Evolutionary conservation across 148 eudicot species (phyloP).

Genomic region (Cornus suecica): DNA sequence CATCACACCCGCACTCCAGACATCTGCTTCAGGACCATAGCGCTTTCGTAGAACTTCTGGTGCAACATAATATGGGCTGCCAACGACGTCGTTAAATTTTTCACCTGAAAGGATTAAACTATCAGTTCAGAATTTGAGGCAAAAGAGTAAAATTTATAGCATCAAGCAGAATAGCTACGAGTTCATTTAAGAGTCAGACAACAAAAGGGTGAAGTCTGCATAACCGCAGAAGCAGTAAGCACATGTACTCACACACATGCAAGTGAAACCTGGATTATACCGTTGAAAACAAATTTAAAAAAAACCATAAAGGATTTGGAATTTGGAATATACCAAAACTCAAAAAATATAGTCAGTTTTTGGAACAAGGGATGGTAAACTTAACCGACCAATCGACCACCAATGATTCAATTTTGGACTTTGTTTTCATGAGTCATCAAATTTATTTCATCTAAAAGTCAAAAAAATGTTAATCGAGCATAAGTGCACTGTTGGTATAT

Average conservation of each 20-base stretch:
- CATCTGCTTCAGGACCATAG: slow-evolving; percentile 86
- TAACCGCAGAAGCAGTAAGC: neutral
- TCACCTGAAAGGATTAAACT: slow-evolving; percentile 44
- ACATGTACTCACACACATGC: neutral
- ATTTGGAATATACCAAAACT: too few species aligned
- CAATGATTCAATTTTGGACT: neutral
- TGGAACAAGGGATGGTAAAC: neutral
- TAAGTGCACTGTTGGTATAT: too few species aligned
- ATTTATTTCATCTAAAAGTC: neutral
- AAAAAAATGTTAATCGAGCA: too few species aligned
- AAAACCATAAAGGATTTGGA: too few species aligned
- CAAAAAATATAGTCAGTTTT: neutral
- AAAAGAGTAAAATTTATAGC: neutral
- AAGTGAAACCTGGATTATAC: neutral
- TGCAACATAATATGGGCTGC: slow-evolving; percentile 94
- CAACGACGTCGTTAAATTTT: slow-evolving; percentile 78
- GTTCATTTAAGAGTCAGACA: neutral
- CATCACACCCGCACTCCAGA: slow-evolving; percentile 93
- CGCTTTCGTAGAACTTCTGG: slow-evolving; percentile 78
- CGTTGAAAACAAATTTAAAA: neutral
- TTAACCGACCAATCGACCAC: neutral
- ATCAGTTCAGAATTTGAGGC: neutral
- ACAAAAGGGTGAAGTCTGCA: neutral
- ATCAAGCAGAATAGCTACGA: neutral
- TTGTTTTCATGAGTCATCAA: neutral